phyloP scores from a whole-genome alignment of 345 rosid genomes.

The Gossypium mustelinum region DNA sequence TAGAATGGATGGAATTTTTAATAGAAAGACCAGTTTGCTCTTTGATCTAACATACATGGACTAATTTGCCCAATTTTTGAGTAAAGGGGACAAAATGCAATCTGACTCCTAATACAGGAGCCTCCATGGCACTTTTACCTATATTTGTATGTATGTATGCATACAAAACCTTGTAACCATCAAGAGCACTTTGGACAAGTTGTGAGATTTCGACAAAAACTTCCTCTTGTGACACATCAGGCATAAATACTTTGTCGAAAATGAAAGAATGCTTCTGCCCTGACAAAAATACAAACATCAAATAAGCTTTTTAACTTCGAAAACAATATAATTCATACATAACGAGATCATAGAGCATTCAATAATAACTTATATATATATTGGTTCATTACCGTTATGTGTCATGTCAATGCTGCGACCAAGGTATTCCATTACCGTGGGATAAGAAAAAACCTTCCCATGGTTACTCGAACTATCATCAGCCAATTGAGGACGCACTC shows the following conservation, averaged over 20 bases:
- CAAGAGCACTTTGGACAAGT: slow-evolving; percentile 98
- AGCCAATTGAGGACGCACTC: slow-evolving; percentile 85
- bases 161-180: slow-evolving; percentile 81
- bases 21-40: no score
- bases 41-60: no score
- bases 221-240: slow-evolving; percentile 73
- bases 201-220: slow-evolving; percentile 93
- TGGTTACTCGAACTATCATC: slow-evolving; percentile 57
- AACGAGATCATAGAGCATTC: neutral
- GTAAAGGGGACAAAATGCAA: no score
- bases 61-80: no score
- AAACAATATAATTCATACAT: neutral
- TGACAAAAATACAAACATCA: slow-evolving; percentile 27
- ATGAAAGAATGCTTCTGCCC: slow-evolving; percentile 85
- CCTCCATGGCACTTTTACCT: no score
- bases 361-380: neutral
- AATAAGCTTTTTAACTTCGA: slow-evolving; percentile 5
- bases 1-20: no score
- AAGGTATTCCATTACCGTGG: slow-evolving; percentile 63
- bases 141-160: neutral
- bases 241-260: slow-evolving; percentile 81
- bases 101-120: no score
- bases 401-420: slow-evolving; percentile 71
- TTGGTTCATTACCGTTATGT: slow-evolving; percentile 56
- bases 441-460: slow-evolving; percentile 56